Evolutionary conservation across 164 flowering plant species (phyloP).

Genomic region (Hamamelis virginiana): DNA sequence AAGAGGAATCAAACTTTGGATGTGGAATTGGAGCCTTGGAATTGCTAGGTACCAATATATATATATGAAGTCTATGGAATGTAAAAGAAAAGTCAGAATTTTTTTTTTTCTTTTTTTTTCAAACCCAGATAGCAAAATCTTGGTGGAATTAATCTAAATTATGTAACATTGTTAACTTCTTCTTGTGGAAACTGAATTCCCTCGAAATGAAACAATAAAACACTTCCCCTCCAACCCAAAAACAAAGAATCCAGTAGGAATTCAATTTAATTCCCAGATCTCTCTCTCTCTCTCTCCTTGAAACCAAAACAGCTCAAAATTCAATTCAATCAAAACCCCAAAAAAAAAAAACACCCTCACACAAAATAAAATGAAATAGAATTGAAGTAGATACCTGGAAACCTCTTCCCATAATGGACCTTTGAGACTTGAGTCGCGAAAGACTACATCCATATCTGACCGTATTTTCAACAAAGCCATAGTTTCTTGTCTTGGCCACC

Average conservation of each 20-base stretch:
- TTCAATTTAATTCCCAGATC: not conserved
- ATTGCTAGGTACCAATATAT: too few species aligned
- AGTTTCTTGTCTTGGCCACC: conserved; percentile 95
- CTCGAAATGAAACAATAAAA: not conserved
- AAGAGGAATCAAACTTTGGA: not conserved
- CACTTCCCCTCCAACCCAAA: not conserved
- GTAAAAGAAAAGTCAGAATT: too few species aligned
- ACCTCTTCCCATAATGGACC: conserved; percentile 98
- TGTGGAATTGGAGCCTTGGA: too few species aligned
- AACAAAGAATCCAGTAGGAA: not conserved
- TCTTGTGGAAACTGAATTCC: not conserved
- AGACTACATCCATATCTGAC: conserved; percentile 87
- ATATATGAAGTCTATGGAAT: too few species aligned
- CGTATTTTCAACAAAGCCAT: conserved; percentile 78
- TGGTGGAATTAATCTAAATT: not conserved
- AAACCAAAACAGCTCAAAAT: not conserved
- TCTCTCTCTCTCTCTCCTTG: not conserved
- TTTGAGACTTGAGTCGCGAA: conserved; percentile 81
- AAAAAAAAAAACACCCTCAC: conserved; percentile 11
- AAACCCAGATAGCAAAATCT: not conserved
- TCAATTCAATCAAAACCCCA: not conserved
- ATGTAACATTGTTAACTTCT: not conserved
- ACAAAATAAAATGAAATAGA: not conserved
- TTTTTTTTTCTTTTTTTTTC: too few species aligned
- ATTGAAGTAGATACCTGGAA: conserved; percentile 57